Percentiles rank a stretch among this genome's conserved stretches.
Conservation (phyloP, 192 early-diverging fungal genomes). For the Coemansia interrupta region DNA sequence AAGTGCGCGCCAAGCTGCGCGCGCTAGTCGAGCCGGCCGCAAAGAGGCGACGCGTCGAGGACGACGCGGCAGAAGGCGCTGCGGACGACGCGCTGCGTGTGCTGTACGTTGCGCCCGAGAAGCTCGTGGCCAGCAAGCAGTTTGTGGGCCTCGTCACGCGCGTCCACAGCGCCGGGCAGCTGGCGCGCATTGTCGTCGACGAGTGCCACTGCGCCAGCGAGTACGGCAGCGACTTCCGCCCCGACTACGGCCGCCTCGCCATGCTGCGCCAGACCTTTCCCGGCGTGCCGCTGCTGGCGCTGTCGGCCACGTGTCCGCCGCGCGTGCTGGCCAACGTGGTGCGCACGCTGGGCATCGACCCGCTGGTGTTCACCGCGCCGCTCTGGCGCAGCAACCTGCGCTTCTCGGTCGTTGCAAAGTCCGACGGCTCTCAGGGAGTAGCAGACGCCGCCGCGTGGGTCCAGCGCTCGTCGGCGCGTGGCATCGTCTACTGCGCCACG, state of each 20-base stretch:
- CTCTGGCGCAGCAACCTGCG: slow-evolving; percentile 62
- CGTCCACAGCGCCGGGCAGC: slow-evolving; percentile 33
- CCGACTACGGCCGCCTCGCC: slow-evolving; percentile 53
- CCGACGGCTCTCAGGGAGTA: slow-evolving; percentile 35
- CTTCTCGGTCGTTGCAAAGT: slow-evolving; percentile 59
- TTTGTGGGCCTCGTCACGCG: slow-evolving; percentile 46
- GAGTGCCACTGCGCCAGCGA: slow-evolving; percentile 57
- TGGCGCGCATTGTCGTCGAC: slow-evolving; percentile 54
- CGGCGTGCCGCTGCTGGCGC: slow-evolving; percentile 64
- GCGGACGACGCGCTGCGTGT: slow-evolving; percentile 22
- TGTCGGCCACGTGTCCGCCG: slow-evolving; percentile 73
- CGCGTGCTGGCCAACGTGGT: slow-evolving; percentile 55
- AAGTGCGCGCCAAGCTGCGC: slow-evolving; percentile 31
- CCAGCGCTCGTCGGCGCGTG: slow-evolving; percentile 50
- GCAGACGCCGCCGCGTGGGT: slow-evolving; percentile 61
- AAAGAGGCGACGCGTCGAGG: slow-evolving; percentile 8
- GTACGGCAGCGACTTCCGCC: slow-evolving; percentile 58
- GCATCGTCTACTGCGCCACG: slow-evolving; percentile 70
- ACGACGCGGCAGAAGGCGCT: too few species aligned
- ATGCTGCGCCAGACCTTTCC: slow-evolving; percentile 58
- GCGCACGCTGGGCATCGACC: slow-evolving; percentile 53
- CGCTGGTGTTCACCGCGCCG: slow-evolving; percentile 59
- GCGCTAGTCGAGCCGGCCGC: slow-evolving; percentile 7
- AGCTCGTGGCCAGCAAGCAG: slow-evolving; percentile 49
- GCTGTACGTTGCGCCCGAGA: slow-evolving; percentile 57